Base-by-base conservation (phyloP, 352 stramenopile genomes). In the Pythium sukuiense region DNA sequence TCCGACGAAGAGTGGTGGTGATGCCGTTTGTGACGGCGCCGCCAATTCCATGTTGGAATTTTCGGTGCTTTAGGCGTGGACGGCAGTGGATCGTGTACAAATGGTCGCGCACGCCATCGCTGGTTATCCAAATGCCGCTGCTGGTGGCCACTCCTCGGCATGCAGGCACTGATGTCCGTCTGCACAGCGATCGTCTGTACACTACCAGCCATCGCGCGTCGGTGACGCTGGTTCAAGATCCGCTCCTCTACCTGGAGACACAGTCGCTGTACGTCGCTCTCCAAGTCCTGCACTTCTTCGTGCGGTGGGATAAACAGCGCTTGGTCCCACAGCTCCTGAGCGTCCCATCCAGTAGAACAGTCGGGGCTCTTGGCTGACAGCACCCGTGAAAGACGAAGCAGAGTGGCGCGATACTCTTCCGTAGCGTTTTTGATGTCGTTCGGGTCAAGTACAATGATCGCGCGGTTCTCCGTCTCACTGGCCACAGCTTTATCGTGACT, bases 281-380 rank as follows among this genome's bases (percentile, higher is more conserved):
- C 75, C 26, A 87, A 59, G 32, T 87, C 79, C 46, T 81, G 72
- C 7, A 85, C 59, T 45, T 85, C 74, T 65, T 87, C 79, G 13
- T 73, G 67, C 6, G 75, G 71, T 6, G 79, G 79, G 26, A 87
- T 81, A 67, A 87, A 87, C 12, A 87, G 75, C 26, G 79, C 79
- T 71, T 84, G 76, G 41, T 87, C 76, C 79, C 79, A 87, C 13
- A 87, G 61, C 43, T 80, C 73, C 13, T 81, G 74, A 1, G 74
- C 55, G 6, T 81, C 75, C 79, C 79, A 87, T 3, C 79, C 79
- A 8, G 82, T 63, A 2, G 53, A 71, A 58, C 74, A 81, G 30
- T 87, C 79, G 2, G 79, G 79, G 30, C 72, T 82, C 45, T 79
- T 80, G 6, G 55, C 62, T 12, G 72, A 73, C 18, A 80, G 37